phyloP scores from a whole-genome alignment of 352 stramenopile genomes.

The Aphanomyces stellatus region DNA sequence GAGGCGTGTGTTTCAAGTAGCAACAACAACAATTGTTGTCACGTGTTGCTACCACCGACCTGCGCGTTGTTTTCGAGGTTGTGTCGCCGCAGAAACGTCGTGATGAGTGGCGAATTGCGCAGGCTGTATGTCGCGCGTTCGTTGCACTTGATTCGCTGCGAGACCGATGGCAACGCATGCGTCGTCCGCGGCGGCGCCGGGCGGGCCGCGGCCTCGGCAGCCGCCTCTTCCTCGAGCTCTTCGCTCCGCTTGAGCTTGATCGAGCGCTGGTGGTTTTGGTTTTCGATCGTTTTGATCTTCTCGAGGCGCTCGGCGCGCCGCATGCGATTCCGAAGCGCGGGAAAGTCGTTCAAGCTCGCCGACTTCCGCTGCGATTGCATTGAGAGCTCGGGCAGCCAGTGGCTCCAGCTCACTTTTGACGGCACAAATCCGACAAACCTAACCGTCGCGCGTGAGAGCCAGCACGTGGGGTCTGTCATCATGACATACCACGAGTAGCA shows the following conservation, averaged over 20 bases:
- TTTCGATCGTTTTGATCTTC: conserved; percentile 37
- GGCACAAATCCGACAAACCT: conserved; percentile 51
- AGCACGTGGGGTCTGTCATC: neutral
- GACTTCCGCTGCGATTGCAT: conserved; percentile 37
- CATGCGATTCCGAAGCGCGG: conserved; percentile 60
- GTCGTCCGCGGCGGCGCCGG: neutral
- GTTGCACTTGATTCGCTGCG: conserved; percentile 29
- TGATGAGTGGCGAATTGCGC: conserved; percentile 56
- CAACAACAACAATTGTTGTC: too few species aligned
- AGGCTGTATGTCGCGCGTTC: conserved; percentile 52
- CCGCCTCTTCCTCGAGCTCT: conserved; percentile 20
- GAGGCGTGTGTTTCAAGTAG: too few species aligned
- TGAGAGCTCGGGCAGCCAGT: conserved; percentile 49
- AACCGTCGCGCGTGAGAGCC: too few species aligned
- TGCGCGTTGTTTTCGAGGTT: conserved; percentile 39
- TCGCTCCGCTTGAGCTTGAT: too few species aligned
- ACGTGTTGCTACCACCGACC: too few species aligned
- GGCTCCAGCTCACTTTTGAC: conserved; percentile 28
- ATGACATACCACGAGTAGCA: conserved; percentile 37
- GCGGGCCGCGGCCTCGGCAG: neutral
- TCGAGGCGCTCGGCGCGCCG: conserved; percentile 51
- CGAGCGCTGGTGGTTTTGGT: conserved; percentile 34
- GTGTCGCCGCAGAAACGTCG: conserved; percentile 42
- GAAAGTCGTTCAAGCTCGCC: conserved; percentile 38
- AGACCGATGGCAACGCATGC: conserved; percentile 8